These are phyloP conservation scores for Haematococcus lacustris DNA, from an alignment of 139 green algal genomes.

Conservation along the genomic window DNA sequence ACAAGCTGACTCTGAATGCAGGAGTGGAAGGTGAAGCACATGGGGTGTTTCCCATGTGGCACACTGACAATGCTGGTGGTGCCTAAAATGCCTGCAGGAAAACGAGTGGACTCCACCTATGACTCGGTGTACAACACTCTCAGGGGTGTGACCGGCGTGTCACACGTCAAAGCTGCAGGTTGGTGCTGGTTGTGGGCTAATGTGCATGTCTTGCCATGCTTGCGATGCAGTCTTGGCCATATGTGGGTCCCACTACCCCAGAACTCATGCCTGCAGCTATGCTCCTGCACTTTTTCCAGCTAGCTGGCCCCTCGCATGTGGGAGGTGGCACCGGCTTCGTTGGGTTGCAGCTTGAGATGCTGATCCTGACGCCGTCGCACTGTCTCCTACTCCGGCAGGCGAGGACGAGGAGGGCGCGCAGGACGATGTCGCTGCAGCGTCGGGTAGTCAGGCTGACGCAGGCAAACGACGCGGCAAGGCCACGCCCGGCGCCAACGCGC, in stretches of 20 bases:
- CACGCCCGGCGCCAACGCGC: not conserved
- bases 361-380: not conserved
- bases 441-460: not conserved
- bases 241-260: not conserved
- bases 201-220: not conserved
- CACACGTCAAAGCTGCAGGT: not conserved
- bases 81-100: too few relatives aligned
- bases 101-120: conserved; percentile 13
- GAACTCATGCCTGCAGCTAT: not conserved
- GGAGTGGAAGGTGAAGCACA: too few relatives aligned
- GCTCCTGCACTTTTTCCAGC: not conserved
- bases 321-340: too few relatives aligned
- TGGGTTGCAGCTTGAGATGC: too few relatives aligned
- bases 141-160: not conserved
- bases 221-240: not conserved
- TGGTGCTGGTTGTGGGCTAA: not conserved
- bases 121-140: not conserved
- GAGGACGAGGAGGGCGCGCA: not conserved
- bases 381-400: not conserved
- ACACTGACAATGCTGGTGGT: too few relatives aligned
- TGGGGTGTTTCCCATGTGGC: too few relatives aligned
- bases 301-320: too few relatives aligned
- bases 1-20: too few relatives aligned
- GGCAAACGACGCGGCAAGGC: not conserved
- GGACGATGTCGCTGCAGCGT: not conserved